These are phyloP conservation scores for Cicer chorassanicum DNA, from an alignment of 306 rosid genomes.

Conservation along the genomic window DNA sequence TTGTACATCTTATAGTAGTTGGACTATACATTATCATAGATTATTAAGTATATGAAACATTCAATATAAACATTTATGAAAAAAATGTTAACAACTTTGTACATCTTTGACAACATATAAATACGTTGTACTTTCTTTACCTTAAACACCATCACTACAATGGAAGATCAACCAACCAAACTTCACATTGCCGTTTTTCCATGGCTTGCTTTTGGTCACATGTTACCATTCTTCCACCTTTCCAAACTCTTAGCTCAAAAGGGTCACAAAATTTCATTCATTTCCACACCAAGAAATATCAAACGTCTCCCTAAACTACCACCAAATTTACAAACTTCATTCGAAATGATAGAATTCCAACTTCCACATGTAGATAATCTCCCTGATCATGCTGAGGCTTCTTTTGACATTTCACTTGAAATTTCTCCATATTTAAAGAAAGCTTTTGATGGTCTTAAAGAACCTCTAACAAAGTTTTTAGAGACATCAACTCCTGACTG, in stretches of 20 bases:
- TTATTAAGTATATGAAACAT: too few species aligned
- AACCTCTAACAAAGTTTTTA: conserved; percentile 24
- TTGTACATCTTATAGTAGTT: too few species aligned
- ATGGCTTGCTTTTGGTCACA: conserved; percentile 61
- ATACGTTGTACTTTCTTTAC: not conserved
- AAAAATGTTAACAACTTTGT: too few species aligned
- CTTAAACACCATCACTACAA: not conserved
- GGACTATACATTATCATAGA: too few species aligned
- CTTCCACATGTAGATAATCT: conserved; percentile 1
- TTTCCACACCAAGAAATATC: conserved; percentile 58
- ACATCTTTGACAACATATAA: too few species aligned
- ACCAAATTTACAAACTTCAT: not conserved
- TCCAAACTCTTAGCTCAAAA: conserved; percentile 51
- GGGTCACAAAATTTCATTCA: conserved; percentile 52
- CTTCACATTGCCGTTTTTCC: conserved; percentile 53
- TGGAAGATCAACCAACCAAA: not conserved
- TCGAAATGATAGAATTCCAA: conserved; percentile 35
- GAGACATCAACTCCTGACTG: not conserved
- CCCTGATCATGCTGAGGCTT: conserved; percentile 10
- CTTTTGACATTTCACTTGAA: not conserved
- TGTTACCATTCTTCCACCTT: conserved; percentile 49
- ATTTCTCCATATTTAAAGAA: not conserved
- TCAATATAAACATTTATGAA: too few species aligned
- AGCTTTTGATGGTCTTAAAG: conserved; percentile 39
- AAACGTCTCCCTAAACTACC: conserved; percentile 51